Evolutionary conservation across 352 stramenopile genomes (phyloP).

Genomic region (Phytopythium ostracodes): DNA sequence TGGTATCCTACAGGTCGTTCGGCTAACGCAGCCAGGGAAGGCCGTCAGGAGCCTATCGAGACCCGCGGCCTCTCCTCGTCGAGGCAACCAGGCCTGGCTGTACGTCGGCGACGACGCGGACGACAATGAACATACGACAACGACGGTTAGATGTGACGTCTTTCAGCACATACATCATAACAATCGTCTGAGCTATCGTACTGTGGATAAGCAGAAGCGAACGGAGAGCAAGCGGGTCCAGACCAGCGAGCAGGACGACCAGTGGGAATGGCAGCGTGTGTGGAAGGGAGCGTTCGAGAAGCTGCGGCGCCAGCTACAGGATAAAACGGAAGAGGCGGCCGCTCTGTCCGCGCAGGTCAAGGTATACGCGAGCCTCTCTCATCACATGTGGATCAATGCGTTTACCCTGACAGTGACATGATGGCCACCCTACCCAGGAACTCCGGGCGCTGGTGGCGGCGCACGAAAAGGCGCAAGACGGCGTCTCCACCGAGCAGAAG

Average conservation of each 20-base stretch:
- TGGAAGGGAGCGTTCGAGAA: conserved; percentile 73
- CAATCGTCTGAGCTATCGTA: not conserved
- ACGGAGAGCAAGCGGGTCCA: conserved; percentile 49
- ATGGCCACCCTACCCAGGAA: conserved; percentile 20
- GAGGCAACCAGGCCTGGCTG: not conserved
- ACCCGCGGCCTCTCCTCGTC: not conserved
- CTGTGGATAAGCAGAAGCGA: conserved; percentile 9
- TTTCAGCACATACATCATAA: not conserved
- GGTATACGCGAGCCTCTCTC: conserved; percentile 8
- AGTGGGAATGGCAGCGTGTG: conserved; percentile 66
- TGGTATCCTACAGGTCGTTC: not conserved
- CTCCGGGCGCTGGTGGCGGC: conserved; percentile 34
- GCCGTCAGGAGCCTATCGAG: not conserved
- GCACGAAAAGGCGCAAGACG: conserved; percentile 37
- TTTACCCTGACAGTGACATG: not conserved
- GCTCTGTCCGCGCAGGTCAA: conserved; percentile 41
- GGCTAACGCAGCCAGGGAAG: not conserved
- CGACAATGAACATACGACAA: not conserved
- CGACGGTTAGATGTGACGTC: not conserved
- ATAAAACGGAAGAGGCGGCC: conserved; percentile 25
- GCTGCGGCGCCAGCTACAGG: conserved; percentile 37
- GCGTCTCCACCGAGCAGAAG: conserved; percentile 19
- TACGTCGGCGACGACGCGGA: not conserved
- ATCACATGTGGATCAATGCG: not conserved
- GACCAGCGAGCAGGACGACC: conserved; percentile 53